A percentile compares a stretch with the other conserved stretches of the same genome.
Evolutionary conservation across 2,329 filamentous ascomycete genomes (phyloP).

Genomic region (Fusarium bulbicola): DNA sequence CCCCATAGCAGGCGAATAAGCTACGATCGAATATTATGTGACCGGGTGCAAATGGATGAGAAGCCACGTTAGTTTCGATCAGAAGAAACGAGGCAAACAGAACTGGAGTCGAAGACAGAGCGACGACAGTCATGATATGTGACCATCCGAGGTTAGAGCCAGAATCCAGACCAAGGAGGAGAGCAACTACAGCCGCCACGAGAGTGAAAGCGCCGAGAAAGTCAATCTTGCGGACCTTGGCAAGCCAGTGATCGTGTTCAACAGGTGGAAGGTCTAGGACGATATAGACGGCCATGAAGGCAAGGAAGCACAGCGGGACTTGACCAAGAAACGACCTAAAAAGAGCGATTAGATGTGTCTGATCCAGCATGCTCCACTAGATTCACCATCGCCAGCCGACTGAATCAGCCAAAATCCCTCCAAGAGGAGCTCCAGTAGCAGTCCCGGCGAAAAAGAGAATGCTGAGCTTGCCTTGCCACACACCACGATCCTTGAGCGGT

Average conservation of each 20-base stretch:
- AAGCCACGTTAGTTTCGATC: conserved; percentile 73
- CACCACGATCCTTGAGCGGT: conserved; percentile 72
- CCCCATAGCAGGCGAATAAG: conserved; percentile 73
- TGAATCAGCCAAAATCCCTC: conserved; percentile 75
- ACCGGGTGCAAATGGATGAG: conserved; percentile 78
- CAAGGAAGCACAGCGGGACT: conserved; percentile 72
- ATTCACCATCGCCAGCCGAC: conserved; percentile 78
- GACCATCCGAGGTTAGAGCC: conserved; percentile 78
- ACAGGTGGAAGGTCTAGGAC: conserved; percentile 70
- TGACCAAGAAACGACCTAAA: conserved; percentile 75
- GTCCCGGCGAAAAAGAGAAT: conserved; percentile 76
- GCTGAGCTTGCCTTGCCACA: conserved; percentile 79
- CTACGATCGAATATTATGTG: conserved; percentile 75
- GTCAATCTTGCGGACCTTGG: conserved; percentile 74
- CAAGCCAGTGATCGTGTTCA: conserved; percentile 68
- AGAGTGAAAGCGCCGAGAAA: conserved; percentile 76
- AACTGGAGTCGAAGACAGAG: conserved; percentile 63
- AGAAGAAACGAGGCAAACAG: conserved; percentile 74
- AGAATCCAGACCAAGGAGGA: conserved; percentile 76
- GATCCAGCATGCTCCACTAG: neutral
- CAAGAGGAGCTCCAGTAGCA: conserved; percentile 74
- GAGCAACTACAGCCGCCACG: conserved; percentile 69
- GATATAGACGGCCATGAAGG: conserved; percentile 70
- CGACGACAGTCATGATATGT: conserved; percentile 64
- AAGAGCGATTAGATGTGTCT: neutral